Conservation (phyloP, 176 grass and related monocot genomes). For the Coix lacrymajobi region DNA sequence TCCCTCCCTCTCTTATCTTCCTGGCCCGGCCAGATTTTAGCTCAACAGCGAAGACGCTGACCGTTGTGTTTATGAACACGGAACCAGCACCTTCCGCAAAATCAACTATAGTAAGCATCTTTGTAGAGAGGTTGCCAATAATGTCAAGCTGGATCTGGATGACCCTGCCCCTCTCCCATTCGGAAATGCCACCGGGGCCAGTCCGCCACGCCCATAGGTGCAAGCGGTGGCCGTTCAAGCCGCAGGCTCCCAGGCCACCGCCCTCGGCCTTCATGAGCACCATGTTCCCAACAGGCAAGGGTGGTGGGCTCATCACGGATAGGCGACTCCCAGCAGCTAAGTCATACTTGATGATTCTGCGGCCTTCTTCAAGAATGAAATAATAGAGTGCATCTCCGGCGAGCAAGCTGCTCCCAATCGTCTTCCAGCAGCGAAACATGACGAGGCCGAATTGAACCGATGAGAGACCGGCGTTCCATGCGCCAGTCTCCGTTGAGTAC, state of each 20-base stretch:
- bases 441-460: too few relatives aligned
- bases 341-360: not conserved
- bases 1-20: not conserved
- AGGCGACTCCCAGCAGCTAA: not conserved
- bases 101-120: not conserved
- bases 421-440: too few relatives aligned
- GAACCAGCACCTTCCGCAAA: not conserved
- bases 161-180: not conserved
- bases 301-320: not conserved
- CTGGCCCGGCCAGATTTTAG: not conserved
- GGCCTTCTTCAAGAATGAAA: not conserved
- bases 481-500: too few relatives aligned
- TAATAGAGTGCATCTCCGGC: not conserved
- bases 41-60: not conserved
- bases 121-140: not conserved
- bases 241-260: not conserved
- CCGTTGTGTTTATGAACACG: not conserved
- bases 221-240: not conserved
- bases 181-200: rapidly evolving
- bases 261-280: not conserved
- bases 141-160: not conserved
- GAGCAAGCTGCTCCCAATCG: not conserved
- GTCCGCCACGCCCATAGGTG: not conserved
- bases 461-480: rapidly evolving
- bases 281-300: not conserved